Evolutionary conservation across 345 rosid species (phyloP), one percentile per base, ranked within the genome.

Genomic region (Dipteronia dyeriana): DNA sequence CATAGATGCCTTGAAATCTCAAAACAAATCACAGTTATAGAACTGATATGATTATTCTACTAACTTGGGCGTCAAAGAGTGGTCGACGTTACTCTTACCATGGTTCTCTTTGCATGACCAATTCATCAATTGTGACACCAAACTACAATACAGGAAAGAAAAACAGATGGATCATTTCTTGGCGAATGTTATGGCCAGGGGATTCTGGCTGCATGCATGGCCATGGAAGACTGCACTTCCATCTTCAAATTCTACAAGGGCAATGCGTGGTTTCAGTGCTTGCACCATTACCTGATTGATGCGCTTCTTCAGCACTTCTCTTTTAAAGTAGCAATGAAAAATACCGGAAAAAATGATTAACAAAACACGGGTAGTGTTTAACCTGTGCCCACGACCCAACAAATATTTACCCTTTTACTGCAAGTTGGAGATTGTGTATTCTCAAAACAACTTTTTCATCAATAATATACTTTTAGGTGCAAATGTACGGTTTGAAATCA

Each of bases 221-320:
- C 94, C 86, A 89, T 85, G 63, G 90, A 89, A 16, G 97, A 90
- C 74, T 96, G 94, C 75, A 80, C 89, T 13, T 96, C 98, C 98
- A 43, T 94, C 97, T 82, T 91, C 99, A 45, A 76, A 94, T 77
- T 97, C 99, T 4, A 92, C 94, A 72, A 94, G 92, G 0, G 99
- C 98, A 65, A 96, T 96, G 54, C 98, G 97, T 10, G 98, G 99
- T 75, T 91, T 84, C 90, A 74, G 83, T 49, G 78, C 82, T 68
- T 68, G 91, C 26, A 29, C 90, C 95, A 84, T 92, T 93, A 74
- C 91, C 81, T 72, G 91, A 75, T 73, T 83, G 91, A 31, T 85
- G 92, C 26, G 26, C 26, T 75, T 93, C 99, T 83, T 93, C 97
- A 31, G 86, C 75, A 60, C 88, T 90, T 41, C 88, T 90, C 81